Conservation (phyloP, 192 early-diverging fungal genomes). For the Coemansia sp. region DNA sequence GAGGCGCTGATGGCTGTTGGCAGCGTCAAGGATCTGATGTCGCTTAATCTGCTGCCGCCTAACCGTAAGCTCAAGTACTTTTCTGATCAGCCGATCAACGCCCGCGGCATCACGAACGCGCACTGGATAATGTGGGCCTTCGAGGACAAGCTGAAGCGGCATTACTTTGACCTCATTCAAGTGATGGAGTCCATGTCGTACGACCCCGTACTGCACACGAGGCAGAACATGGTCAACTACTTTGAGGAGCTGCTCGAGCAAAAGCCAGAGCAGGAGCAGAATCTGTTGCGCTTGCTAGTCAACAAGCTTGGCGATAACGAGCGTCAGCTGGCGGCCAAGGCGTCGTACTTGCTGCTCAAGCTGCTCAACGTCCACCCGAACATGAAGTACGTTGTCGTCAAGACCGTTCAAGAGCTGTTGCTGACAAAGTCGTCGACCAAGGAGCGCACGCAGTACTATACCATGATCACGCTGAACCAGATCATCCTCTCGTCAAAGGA, state of each 20-base stretch:
- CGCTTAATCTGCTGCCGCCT: slow-evolving; percentile 74
- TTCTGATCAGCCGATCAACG: slow-evolving; percentile 81
- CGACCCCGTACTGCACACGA: slow-evolving; percentile 85
- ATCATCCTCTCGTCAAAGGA: slow-evolving; percentile 82
- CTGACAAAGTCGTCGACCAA: slow-evolving; percentile 70
- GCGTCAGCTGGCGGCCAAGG: slow-evolving; percentile 84
- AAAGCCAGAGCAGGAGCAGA: slow-evolving; percentile 97
- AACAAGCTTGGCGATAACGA: slow-evolving; percentile 97
- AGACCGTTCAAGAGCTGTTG: slow-evolving; percentile 87
- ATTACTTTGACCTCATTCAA: slow-evolving; percentile 90
- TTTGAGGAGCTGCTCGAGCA: slow-evolving; percentile 77
- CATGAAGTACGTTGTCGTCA: slow-evolving; percentile 89
- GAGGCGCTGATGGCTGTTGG: slow-evolving; percentile 83
- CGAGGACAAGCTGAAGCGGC: slow-evolving; percentile 92
- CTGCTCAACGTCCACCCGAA: slow-evolving; percentile 76
- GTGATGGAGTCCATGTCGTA: slow-evolving; percentile 85
- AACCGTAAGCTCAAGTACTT: slow-evolving; percentile 92
- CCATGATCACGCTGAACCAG: slow-evolving; percentile 91
- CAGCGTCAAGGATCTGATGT: slow-evolving; percentile 89
- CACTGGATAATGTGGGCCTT: slow-evolving; percentile 93
- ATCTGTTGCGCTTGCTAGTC: slow-evolving; percentile 86
- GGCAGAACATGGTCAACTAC: slow-evolving; percentile 77
- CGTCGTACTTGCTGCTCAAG: slow-evolving; percentile 76
- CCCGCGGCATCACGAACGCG: slow-evolving; percentile 61
- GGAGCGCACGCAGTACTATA: slow-evolving; percentile 89